phyloP scores from a whole-genome alignment of 2,329 filamentous ascomycete genomes.

The Acephala macrosclerotiorum region DNA sequence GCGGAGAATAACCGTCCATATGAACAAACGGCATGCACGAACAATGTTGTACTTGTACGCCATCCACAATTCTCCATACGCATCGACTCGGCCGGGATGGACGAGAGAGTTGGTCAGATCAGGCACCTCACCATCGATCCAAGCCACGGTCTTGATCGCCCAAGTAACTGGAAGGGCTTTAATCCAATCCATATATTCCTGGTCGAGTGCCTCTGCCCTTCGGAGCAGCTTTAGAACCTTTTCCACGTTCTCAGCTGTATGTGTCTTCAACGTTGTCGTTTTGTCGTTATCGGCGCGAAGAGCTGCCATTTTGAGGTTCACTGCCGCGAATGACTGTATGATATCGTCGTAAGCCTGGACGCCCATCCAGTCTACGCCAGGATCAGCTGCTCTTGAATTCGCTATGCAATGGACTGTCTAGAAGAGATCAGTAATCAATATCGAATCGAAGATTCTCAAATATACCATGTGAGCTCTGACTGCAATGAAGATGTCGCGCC shows the following conservation, averaged over 20 bases:
- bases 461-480: conserved; percentile 66
- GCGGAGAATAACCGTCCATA: conserved; percentile 62
- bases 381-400: conserved; percentile 56
- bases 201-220: conserved; percentile 58
- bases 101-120: conserved; percentile 60
- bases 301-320: conserved; percentile 61
- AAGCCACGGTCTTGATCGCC: conserved; percentile 58
- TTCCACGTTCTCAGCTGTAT: conserved; percentile 57
- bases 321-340: conserved; percentile 51
- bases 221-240: conserved; percentile 59
- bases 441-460: not conserved
- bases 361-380: conserved; percentile 62
- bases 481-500: conserved; percentile 63
- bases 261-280: conserved; percentile 53
- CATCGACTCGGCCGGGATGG: conserved; percentile 65
- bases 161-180: conserved; percentile 57
- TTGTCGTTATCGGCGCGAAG: conserved; percentile 60
- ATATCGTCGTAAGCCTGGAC: conserved; percentile 58
- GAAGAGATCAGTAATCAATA: not conserved
- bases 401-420: conserved; percentile 64
- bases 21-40: conserved; percentile 60
- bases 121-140: conserved; percentile 59
- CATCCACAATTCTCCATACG: conserved; percentile 65
- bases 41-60: conserved; percentile 63
- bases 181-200: conserved; percentile 59